Conservation (phyloP, 2,329 filamentous ascomycete species). For the Aureobasidium sp. region DNA sequence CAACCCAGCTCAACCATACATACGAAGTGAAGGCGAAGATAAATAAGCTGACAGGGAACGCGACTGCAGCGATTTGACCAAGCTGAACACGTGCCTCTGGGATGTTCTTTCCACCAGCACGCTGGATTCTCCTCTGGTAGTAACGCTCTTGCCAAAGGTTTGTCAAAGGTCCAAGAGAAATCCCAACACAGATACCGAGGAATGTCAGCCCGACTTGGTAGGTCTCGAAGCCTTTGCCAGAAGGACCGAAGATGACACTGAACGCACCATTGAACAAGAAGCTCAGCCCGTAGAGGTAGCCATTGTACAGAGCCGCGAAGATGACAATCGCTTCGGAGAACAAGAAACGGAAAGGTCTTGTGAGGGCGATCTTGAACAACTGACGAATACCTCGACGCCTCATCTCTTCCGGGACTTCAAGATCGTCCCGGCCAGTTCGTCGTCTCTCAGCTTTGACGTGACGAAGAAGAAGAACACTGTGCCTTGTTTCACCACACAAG, state of each 20-base stretch:
- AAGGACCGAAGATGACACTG: slow-evolving; percentile 29
- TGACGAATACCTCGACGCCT: slow-evolving; percentile 33
- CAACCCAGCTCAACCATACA: slow-evolving; percentile 35
- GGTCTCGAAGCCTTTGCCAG: slow-evolving; percentile 41
- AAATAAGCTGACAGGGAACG: slow-evolving; percentile 40
- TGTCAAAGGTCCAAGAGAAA: slow-evolving; percentile 24
- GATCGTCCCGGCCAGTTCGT: slow-evolving; percentile 20
- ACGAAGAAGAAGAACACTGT: slow-evolving; percentile 36
- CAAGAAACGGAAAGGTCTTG: slow-evolving; percentile 42
- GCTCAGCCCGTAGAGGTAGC: slow-evolving; percentile 40
- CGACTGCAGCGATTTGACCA: slow-evolving; percentile 36
- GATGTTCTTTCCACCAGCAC: slow-evolving; percentile 25
- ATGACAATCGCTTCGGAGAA: slow-evolving; percentile 42
- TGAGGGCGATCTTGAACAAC: slow-evolving; percentile 37
- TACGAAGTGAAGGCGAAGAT: slow-evolving; percentile 43
- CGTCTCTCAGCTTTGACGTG: slow-evolving; percentile 22
- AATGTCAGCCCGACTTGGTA: slow-evolving; percentile 28
- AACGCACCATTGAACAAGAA: slow-evolving; percentile 25
- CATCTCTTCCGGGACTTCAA: slow-evolving; percentile 33
- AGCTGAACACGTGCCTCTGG: slow-evolving; percentile 41
- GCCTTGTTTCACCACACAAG: slow-evolving; percentile 34
- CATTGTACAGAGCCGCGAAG: slow-evolving; percentile 42
- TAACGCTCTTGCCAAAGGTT: slow-evolving; percentile 28
- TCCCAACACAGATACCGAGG: slow-evolving; percentile 24
- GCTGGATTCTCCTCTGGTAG: slow-evolving; percentile 36